Percentiles rank a stretch among this genome's conserved stretches.
Evolutionary conservation across 2,329 filamentous ascomycete genomes (phyloP).

Genomic region (Ciborinia camelliae): DNA sequence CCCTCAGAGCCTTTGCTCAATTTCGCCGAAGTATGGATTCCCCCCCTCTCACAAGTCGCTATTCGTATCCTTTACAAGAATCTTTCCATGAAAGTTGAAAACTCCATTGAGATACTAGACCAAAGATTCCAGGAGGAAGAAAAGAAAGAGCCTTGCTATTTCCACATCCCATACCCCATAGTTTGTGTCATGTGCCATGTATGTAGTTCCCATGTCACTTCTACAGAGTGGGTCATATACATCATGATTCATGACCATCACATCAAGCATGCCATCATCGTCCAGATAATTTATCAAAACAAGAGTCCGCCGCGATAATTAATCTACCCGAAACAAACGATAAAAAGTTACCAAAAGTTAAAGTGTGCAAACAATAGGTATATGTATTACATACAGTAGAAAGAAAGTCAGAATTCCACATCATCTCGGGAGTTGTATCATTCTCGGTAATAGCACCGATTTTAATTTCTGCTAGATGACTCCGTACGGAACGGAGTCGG

Average conservation of each 20-base stretch:
- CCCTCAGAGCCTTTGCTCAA: not conserved
- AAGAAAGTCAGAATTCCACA: not conserved
- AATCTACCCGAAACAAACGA: constrained; percentile 1
- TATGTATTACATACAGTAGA: not conserved
- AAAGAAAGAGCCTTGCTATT: not conserved
- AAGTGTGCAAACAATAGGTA: no score
- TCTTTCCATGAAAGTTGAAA: not conserved
- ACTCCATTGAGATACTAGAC: no score
- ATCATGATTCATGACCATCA: not conserved
- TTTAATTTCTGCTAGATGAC: no score
- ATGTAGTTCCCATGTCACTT: no score
- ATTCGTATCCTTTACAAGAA: not conserved
- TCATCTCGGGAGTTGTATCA: not conserved
- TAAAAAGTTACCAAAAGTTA: not conserved
- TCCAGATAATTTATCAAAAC: no score
- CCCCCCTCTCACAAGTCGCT: not conserved
- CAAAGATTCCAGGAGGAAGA: not conserved
- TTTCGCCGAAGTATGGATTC: not conserved
- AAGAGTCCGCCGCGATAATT: not conserved
- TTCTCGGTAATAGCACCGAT: not conserved
- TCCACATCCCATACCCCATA: not conserved
- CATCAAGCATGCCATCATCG: not conserved
- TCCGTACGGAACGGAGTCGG: not conserved
- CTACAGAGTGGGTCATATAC: not conserved
- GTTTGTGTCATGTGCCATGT: not conserved